These are phyloP conservation scores for Agaricus blazei DNA, from an alignment of 768 basidiomycete species.

Conservation along the genomic window DNA sequence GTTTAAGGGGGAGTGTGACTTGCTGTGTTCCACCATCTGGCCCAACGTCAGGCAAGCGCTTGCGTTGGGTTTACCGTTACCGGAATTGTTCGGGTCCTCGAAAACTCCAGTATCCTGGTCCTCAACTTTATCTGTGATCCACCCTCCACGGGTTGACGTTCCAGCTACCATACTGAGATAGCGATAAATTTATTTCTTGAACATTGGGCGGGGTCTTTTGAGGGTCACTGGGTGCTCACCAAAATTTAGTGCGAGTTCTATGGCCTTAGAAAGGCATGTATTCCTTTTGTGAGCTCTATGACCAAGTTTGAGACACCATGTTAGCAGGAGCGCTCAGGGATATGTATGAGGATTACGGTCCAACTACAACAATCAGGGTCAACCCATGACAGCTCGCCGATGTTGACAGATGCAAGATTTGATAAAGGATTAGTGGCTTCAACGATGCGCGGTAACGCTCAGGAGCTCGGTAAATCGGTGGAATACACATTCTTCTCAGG, in stretches of 20 bases:
- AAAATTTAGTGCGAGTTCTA: neutral
- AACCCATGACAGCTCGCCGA: neutral
- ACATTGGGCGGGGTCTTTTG: neutral
- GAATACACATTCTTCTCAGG: neutral
- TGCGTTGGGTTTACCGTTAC: too few species aligned
- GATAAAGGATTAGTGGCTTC: neutral
- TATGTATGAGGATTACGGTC: neutral
- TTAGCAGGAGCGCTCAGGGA: neutral
- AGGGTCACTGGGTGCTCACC: neutral
- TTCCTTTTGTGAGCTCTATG: neutral
- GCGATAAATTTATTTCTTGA: neutral
- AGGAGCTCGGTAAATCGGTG: neutral
- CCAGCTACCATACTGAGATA: neutral
- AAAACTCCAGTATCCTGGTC: too few species aligned
- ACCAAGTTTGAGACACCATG: neutral
- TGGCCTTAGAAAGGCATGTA: neutral
- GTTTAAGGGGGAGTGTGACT: neutral
- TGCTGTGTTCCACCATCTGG: neutral
- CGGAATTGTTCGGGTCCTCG: too few species aligned
- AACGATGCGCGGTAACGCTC: neutral
- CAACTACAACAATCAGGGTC: neutral
- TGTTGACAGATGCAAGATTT: neutral
- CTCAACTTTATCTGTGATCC: neutral
- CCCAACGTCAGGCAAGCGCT: too few species aligned
- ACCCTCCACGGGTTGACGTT: neutral